These are phyloP conservation scores for Aspergillus eucalypticola DNA, from an alignment of 2,329 filamentous ascomycete genomes.

Conservation along the genomic window DNA sequence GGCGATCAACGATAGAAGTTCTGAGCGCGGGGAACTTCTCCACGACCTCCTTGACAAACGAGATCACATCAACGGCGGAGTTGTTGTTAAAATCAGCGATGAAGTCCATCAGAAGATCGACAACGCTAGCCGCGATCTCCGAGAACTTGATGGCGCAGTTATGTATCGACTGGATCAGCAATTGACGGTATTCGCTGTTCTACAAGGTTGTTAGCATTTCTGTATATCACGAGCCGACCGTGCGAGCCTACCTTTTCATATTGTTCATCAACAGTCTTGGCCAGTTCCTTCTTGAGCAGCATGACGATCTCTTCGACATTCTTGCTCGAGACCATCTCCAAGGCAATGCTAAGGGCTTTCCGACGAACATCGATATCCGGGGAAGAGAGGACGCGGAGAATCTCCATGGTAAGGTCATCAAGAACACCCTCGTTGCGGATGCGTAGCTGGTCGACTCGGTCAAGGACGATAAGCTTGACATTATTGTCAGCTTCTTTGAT, in stretches of 20 bases:
- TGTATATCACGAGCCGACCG: not conserved
- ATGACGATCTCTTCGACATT: conserved; percentile 98
- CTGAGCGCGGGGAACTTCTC: conserved; percentile 94
- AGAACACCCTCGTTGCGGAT: conserved; percentile 87
- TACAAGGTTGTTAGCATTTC: conserved; percentile 31
- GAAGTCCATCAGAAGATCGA: conserved; percentile 97
- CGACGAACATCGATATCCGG: conserved; percentile 93
- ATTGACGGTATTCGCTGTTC: conserved; percentile 90
- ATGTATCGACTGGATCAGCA: conserved; percentile 96
- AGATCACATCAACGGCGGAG: conserved; percentile 95
- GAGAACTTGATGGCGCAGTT: conserved; percentile 99
- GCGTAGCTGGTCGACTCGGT: conserved; percentile 84
- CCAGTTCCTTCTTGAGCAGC: conserved; percentile 93
- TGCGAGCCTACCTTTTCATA: conserved; percentile 73
- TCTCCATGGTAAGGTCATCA: conserved; percentile 95
- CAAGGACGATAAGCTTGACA: conserved; percentile 96
- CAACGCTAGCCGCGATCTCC: conserved; percentile 93
- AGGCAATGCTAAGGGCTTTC: conserved; percentile 84
- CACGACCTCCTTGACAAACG: conserved; percentile 97
- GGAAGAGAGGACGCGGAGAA: conserved; percentile 89
- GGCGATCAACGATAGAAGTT: conserved; percentile 79
- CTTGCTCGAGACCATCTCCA: conserved; percentile 98
- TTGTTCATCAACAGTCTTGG: conserved; percentile 96
- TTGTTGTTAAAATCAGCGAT: conserved; percentile 98
- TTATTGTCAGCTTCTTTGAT: conserved; percentile 99